Evolutionary conservation across 352 stramenopile genomes (phyloP).

Genomic region (Plasmopara halstedii): DNA sequence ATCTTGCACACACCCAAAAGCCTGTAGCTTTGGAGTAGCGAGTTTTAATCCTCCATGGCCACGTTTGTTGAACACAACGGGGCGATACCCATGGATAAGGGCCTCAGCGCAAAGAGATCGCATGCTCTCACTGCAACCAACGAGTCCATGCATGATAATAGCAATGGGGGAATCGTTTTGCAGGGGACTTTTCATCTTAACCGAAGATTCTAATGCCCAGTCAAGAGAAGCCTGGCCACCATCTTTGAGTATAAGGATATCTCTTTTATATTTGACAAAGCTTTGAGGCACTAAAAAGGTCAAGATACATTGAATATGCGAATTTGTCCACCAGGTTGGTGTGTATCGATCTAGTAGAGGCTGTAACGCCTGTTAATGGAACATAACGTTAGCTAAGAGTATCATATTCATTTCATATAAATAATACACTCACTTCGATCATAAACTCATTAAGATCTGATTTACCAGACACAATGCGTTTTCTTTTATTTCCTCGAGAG

Average conservation of each 20-base stretch:
- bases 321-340: slow-evolving; percentile 73
- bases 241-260: slow-evolving; percentile 49
- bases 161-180: slow-evolving; percentile 38
- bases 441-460: slow-evolving; percentile 70
- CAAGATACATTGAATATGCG: slow-evolving; percentile 61
- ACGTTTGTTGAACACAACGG: slow-evolving; percentile 82
- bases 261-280: slow-evolving; percentile 44
- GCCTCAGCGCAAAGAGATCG: slow-evolving; percentile 57
- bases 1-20: slow-evolving; percentile 61
- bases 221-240: slow-evolving; percentile 62
- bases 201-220: slow-evolving; percentile 42
- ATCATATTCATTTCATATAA: too few relatives aligned
- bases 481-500: slow-evolving; percentile 9
- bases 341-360: slow-evolving; percentile 46
- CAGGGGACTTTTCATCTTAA: slow-evolving; percentile 8
- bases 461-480: slow-evolving; percentile 49
- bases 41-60: slow-evolving; percentile 61
- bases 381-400: background rate
- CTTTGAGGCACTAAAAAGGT: slow-evolving; percentile 63
- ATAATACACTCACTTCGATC: slow-evolving; percentile 26
- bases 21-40: slow-evolving; percentile 55
- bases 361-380: slow-evolving; percentile 28
- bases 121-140: slow-evolving; percentile 57
- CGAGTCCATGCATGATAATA: slow-evolving; percentile 64
- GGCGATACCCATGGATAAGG: slow-evolving; percentile 49